These are phyloP conservation scores for Podaxis carcinomalis DNA, from an alignment of 768 basidiomycete genomes.

Conservation along the genomic window DNA sequence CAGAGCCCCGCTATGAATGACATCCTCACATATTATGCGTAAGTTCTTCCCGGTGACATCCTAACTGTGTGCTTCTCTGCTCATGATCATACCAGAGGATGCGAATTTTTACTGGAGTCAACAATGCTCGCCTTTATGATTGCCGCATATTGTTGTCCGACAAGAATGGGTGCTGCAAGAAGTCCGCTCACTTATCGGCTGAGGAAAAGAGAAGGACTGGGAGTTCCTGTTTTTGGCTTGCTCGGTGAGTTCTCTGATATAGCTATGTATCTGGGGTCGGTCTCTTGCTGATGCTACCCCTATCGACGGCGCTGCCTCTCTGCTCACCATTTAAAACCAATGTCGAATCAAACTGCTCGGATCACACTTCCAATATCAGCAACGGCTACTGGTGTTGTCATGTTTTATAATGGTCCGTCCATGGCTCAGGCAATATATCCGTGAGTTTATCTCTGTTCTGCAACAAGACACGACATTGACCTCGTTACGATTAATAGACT, in stretches of 20 bases:
- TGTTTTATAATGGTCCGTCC: not conserved
- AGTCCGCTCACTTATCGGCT: conserved; percentile 5
- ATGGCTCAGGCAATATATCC: not conserved
- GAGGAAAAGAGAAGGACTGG: conserved; percentile 1
- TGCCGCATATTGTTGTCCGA: not conserved
- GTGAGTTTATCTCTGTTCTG: not conserved
- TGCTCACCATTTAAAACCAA: not conserved
- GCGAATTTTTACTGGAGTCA: not conserved
- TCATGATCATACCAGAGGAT: not conserved
- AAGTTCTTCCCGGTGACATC: not conserved
- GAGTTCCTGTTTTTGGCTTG: not conserved
- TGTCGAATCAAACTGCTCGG: not conserved
- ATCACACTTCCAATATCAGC: not conserved
- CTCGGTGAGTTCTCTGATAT: not conserved
- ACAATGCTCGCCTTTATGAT: not conserved
- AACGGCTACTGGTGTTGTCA: not conserved
- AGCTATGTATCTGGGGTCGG: too few relatives aligned
- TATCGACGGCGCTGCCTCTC: not conserved
- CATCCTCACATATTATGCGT: not conserved
- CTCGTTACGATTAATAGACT: not conserved
- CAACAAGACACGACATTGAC: not conserved
- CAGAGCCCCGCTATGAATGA: not conserved
- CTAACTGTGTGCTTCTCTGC: too few relatives aligned
- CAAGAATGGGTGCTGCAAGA: not conserved
- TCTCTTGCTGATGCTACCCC: too few relatives aligned